A percentile compares a stretch with the other conserved stretches of the same genome.
Evolutionary conservation across 352 stramenopile species (phyloP).

Genomic region (Phytophthora tentaculata): DNA sequence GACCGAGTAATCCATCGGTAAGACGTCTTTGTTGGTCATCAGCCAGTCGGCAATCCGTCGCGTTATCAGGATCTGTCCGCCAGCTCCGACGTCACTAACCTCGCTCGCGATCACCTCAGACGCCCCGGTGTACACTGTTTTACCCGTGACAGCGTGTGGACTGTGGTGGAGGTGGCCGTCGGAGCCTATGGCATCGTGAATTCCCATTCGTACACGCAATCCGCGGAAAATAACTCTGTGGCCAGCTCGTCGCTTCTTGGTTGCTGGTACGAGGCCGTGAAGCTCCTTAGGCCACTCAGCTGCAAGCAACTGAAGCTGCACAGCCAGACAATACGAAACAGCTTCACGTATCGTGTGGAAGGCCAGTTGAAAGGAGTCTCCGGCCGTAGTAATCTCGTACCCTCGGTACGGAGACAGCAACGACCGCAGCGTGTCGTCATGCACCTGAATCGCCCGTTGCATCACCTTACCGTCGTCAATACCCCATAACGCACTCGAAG

Average conservation of each 20-base stretch:
- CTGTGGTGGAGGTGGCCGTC: slow-evolving; percentile 45
- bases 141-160: slow-evolving; percentile 54
- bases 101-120: slow-evolving; percentile 59
- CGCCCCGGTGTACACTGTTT: slow-evolving; percentile 54
- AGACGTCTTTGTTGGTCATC: slow-evolving; percentile 41
- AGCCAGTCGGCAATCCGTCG: slow-evolving; percentile 56
- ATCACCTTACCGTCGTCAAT: slow-evolving; percentile 54
- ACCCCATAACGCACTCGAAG: slow-evolving; percentile 65
- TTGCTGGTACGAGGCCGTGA: slow-evolving; percentile 50
- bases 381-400: slow-evolving; percentile 79
- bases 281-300: slow-evolving; percentile 71
- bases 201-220: slow-evolving; percentile 57
- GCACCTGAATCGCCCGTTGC: slow-evolving; percentile 48
- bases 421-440: slow-evolving; percentile 51
- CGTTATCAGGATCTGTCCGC: slow-evolving; percentile 61
- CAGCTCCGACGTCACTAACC: slow-evolving; percentile 53
- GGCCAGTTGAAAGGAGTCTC: slow-evolving; percentile 73
- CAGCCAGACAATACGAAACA: slow-evolving; percentile 64
- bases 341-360: slow-evolving; percentile 75
- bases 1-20: slow-evolving; percentile 40
- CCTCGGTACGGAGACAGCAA: slow-evolving; percentile 54
- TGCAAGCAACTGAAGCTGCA: slow-evolving; percentile 59
- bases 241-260: slow-evolving; percentile 40
- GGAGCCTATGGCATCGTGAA: slow-evolving; percentile 50
- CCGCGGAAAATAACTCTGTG: slow-evolving; percentile 56